phyloP scores from a whole-genome alignment of 768 basidiomycete species.

The Lactarius trivialis region DNA sequence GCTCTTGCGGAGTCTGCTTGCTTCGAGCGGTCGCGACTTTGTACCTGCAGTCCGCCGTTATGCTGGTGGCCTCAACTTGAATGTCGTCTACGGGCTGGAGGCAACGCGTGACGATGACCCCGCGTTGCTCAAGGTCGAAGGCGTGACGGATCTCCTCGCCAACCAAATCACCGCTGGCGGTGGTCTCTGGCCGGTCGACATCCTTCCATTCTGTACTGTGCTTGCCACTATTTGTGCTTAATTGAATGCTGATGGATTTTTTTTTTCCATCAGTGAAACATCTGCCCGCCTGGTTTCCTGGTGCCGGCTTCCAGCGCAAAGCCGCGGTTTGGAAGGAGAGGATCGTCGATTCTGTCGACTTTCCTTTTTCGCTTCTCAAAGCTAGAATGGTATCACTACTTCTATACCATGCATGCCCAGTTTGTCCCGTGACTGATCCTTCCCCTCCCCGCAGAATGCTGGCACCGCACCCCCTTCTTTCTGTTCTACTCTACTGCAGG shows the following conservation, averaged over 20 bases:
- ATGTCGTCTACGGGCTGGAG: constrained; percentile 57
- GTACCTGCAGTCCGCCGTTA: constrained; percentile 20
- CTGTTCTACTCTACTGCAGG: constrained; percentile 49
- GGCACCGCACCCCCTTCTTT: constrained; percentile 38
- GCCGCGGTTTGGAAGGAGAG: constrained; percentile 55
- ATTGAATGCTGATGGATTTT: background rate
- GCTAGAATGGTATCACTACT: constrained; percentile 42
- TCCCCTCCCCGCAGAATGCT: constrained; percentile 27
- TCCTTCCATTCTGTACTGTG: constrained; percentile 34
- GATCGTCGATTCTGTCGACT: constrained; percentile 58
- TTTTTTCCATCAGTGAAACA: constrained; percentile 35
- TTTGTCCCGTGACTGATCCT: constrained; percentile 26
- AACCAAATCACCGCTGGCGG: constrained; percentile 40
- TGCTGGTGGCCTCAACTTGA: constrained; percentile 22
- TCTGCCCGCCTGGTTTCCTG: constrained; percentile 62
- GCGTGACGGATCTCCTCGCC: constrained; percentile 36
- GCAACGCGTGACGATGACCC: constrained; percentile 36
- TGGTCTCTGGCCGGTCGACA: constrained; percentile 39
- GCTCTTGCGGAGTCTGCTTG: constrained; percentile 18
- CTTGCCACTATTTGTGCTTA: constrained; percentile 18
- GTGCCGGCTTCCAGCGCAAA: constrained; percentile 57
- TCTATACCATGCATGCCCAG: constrained; percentile 36
- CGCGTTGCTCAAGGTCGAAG: constrained; percentile 38
- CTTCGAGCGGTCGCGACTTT: constrained; percentile 14
- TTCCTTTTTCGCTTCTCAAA: constrained; percentile 54